Conservation (phyloP, 148 eudicot genomes). For the Nepenthes mirabilis region DNA sequence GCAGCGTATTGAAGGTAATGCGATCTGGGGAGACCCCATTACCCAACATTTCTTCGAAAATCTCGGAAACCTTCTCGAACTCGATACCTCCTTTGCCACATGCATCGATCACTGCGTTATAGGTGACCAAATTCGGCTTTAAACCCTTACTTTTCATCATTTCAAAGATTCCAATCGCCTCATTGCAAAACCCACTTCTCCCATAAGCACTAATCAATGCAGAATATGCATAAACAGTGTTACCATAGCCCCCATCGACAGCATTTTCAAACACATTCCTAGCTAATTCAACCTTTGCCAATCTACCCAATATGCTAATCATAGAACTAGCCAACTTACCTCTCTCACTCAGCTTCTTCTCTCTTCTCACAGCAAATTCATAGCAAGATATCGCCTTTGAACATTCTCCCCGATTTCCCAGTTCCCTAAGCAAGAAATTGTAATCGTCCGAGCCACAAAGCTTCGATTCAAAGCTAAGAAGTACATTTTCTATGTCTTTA, state of each 20-base stretch:
- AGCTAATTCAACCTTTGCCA: conserved; percentile 73
- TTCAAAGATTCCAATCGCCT: conserved; percentile 61
- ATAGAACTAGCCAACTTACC: conserved; percentile 83
- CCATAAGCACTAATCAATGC: conserved; percentile 88
- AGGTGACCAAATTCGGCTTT: conserved; percentile 88
- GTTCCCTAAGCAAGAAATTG: conserved; percentile 57
- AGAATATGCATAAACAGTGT: conserved; percentile 84
- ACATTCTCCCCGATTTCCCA: conserved; percentile 65
- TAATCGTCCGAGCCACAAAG: conserved; percentile 72
- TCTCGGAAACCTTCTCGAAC: conserved; percentile 33
- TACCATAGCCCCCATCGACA: conserved; percentile 61
- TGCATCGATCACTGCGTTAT: conserved; percentile 88
- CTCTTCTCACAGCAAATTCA: conserved; percentile 48
- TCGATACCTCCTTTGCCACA: conserved; percentile 91
- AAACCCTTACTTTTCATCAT: conserved; percentile 60
- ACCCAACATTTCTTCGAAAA: conserved; percentile 62
- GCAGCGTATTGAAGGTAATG: conserved; percentile 77
- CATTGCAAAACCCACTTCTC: conserved; percentile 57
- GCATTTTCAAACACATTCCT: conserved; percentile 62
- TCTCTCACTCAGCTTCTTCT: conserved; percentile 38
- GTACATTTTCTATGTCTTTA: conserved; percentile 15
- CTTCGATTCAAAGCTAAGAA: conserved; percentile 30
- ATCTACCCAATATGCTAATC: conserved; percentile 91
- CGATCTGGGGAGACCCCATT: conserved; percentile 70
- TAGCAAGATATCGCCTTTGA: conserved; percentile 54